Conservation (phyloP, 1,284 basidiomycete species). For the Ceratobasidium sp. region DNA sequence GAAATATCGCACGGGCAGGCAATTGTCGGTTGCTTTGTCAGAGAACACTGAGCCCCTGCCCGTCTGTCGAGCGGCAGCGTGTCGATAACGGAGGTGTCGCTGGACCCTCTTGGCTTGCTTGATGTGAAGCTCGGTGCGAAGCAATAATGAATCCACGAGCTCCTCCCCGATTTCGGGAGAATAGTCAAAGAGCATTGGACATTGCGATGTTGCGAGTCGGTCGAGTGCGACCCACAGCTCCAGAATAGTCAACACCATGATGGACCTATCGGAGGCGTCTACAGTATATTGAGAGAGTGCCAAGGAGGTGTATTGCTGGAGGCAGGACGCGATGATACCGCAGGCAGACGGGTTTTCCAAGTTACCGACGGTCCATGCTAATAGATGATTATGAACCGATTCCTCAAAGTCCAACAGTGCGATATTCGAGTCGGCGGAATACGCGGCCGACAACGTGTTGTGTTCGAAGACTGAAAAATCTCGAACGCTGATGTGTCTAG, state of each 20-base stretch:
- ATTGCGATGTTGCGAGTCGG: constrained; percentile 35
- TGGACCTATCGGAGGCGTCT: constrained; percentile 34
- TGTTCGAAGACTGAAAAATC: constrained; percentile 9
- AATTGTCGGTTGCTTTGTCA: constrained; percentile 7
- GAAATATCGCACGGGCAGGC: constrained; percentile 57
- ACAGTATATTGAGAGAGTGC: neutral
- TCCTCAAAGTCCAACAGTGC: constrained; percentile 35
- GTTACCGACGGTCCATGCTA: neutral
- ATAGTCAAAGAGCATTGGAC: constrained; percentile 42
- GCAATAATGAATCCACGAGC: constrained; percentile 34
- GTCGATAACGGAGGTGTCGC: constrained; percentile 56
- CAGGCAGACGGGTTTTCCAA: neutral
- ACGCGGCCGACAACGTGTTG: neutral
- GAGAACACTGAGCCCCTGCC: constrained; percentile 52
- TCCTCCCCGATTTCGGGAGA: constrained; percentile 43
- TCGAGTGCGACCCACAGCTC: constrained; percentile 48
- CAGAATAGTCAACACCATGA: constrained; percentile 48
- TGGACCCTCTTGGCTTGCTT: constrained; percentile 53
- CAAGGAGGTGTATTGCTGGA: constrained; percentile 15
- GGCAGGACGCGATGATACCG: neutral
- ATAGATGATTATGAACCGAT: neutral
- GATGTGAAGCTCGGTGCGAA: constrained; percentile 49
- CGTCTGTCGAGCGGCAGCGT: constrained; percentile 34
- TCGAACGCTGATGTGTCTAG: neutral
- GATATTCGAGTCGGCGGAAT: neutral